Conservation (phyloP, 768 basidiomycete genomes). For the Boletus sensibilis region DNA sequence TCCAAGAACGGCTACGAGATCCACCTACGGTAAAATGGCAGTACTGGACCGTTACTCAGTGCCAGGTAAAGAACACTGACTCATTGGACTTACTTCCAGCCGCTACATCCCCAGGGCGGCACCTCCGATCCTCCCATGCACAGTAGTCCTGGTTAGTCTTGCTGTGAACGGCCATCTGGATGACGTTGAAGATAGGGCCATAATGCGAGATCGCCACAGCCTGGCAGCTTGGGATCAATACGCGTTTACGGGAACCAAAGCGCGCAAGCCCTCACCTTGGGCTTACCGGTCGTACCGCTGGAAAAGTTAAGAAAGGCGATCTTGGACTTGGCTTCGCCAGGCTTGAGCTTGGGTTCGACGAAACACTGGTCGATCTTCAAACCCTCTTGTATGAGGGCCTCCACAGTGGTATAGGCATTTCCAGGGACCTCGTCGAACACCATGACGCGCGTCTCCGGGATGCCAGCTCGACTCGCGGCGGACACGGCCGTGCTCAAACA, state of each 20-base stretch:
- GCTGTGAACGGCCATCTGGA: conserved; percentile 58
- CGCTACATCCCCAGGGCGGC: conserved; percentile 55
- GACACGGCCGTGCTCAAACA: conserved; percentile 27
- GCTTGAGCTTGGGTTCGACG: conserved; percentile 43
- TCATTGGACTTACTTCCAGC: conserved; percentile 48
- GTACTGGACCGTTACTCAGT: conserved; percentile 36
- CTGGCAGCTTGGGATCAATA: conserved; percentile 29
- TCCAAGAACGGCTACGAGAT: neutral
- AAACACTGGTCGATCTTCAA: conserved; percentile 38
- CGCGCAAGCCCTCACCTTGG: conserved; percentile 18
- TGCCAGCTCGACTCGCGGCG: conserved; percentile 32
- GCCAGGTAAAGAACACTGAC: neutral
- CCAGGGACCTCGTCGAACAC: conserved; percentile 23
- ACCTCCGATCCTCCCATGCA: conserved; percentile 39
- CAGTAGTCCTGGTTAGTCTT: conserved; percentile 40
- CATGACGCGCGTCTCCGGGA: conserved; percentile 31
- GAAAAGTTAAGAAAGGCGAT: conserved; percentile 72
- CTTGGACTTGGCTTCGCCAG: conserved; percentile 59
- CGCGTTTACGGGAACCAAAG: neutral
- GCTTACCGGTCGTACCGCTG: conserved; percentile 70
- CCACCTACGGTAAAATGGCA: conserved; percentile 61
- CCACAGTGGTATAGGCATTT: conserved; percentile 34
- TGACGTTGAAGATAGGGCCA: conserved; percentile 57
- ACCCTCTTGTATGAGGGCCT: conserved; percentile 49
- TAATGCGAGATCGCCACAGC: conserved; percentile 70